A percentile compares a stretch with the other conserved stretches of the same genome.
phyloP scores from a whole-genome alignment of 2,329 filamentous ascomycete species.

The Aspergillus sp. region DNA sequence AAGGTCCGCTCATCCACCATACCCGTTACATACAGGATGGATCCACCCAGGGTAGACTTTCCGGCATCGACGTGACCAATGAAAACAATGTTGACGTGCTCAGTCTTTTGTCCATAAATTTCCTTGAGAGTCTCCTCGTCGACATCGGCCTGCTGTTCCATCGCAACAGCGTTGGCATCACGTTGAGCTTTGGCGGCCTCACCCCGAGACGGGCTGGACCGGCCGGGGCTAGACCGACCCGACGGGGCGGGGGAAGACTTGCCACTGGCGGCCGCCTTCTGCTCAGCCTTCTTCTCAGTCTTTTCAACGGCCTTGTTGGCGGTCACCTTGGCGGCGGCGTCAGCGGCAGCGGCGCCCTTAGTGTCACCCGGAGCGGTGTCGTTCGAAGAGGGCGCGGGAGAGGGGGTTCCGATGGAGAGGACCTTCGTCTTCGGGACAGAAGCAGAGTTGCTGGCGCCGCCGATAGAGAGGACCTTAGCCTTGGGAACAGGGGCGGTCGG shows the following conservation, averaged over 20 bases:
- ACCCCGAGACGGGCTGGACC: conserved; percentile 69
- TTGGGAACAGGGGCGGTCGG: conserved; percentile 45
- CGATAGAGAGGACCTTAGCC: conserved; percentile 61
- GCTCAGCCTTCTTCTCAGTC: conserved; percentile 65
- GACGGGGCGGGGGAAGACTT: conserved; percentile 79
- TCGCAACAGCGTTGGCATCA: conserved; percentile 77
- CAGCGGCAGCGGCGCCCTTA: conserved; percentile 50
- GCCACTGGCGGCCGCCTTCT: conserved; percentile 56
- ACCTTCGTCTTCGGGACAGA: conserved; percentile 66
- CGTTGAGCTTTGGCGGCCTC: conserved; percentile 59
- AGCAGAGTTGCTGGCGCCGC: conserved; percentile 48
- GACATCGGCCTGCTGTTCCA: conserved; percentile 76
- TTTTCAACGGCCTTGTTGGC: conserved; percentile 91
- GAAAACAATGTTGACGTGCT: conserved; percentile 92
- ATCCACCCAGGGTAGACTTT: conserved; percentile 93
- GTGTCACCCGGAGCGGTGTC: conserved; percentile 48
- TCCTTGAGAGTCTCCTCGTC: conserved; percentile 85
- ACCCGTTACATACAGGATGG: conserved; percentile 87
- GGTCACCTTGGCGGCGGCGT: conserved; percentile 74
- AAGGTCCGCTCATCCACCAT: conserved; percentile 99
- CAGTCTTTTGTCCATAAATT: conserved; percentile 79
- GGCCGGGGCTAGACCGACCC: conserved; percentile 74
- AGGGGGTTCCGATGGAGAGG: conserved; percentile 65
- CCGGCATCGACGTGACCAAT: conserved; percentile 98
- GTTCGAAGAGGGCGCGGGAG: conserved; percentile 28